Base-by-base conservation (phyloP, 768 basidiomycete genomes). In the Suillus alpinus region DNA sequence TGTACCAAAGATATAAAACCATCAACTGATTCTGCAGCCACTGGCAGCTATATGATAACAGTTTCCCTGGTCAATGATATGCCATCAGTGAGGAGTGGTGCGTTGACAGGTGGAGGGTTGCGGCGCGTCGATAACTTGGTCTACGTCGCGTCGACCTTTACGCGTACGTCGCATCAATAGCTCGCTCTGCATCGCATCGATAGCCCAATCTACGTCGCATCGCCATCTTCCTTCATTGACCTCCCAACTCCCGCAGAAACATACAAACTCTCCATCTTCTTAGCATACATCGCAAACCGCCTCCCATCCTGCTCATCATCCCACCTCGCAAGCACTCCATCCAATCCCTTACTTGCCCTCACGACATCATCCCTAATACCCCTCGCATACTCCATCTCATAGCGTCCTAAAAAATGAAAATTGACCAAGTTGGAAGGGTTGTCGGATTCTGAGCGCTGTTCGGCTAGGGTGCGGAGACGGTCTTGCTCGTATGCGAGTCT, bases 401-500 rank as follows among this genome's bases (percentile, higher is more conserved):
- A 43, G 5, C 47, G 59, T 1, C 56, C 59, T 0, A 73, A 65
- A 46, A 69, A 66, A 26, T 73, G 73, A 43, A 71, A 71, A 2
- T 64, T 70, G 32, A 69, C 43, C 12, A 73, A 63, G 50, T 68
- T 26, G 2, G 71, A 72, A 18, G 69, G 73, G 49, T 65, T 69
- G 7, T 71, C 63, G 1, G 65, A 69, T 31, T 59, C 34, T 7
- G 70, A 60, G 0, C 69, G 63, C 18, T 64, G 62, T 12, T n/a
- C 43, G 36, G 64, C 65, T 10, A 77, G 66, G 0, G 55, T 55
- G 0, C 63, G 56, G 23, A 83, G 66, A 4, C 80, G 70, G 18
- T 71, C 69, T 4, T 53, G 66, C 64, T 83, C 81, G 43, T 76
- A 80, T 5, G 20, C 67, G 9, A 82, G 71, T 3, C 77, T 69